Evolutionary conservation across 495 filamentous ascomycete species (phyloP), one percentile per base, ranked within the genome.

Genomic region (Penicillium odoratum): DNA sequence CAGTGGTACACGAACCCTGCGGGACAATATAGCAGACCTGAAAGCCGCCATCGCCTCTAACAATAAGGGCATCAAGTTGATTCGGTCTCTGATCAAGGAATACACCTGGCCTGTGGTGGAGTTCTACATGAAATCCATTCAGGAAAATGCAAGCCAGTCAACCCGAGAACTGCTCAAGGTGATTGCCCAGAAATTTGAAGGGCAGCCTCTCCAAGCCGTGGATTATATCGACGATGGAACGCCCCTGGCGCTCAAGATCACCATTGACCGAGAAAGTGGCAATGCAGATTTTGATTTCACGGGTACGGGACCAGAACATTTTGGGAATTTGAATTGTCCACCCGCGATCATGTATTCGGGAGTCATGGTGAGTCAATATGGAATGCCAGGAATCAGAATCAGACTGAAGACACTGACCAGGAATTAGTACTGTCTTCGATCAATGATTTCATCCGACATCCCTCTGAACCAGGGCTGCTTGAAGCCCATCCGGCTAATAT

Each of bases 221-320:
- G 93, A 97, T 69, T 89, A 86, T 68, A 96, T 96, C 88, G 93
- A 97, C 69, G 91, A 97, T 69, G 93, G 93, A 28, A 88, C 84
- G 31, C 90, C 90, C 0, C 93, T 97, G 64, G 79, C 79, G 43
- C 79, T 97, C 8, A 86, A 85, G 46, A 81, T 97, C 45, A 87
- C 83, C 28, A 96, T 97, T 68, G 85, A 93, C 71, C 78, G 82
- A 0, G 82, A 86, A n/a, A 85, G 87, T 56, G 92, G 92, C 18
- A 87, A 91, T 64, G 93, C 93, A 0, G 77, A 88, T 7, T 97
- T 97, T 72, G 91, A 98, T 72, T 98, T 98, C 69, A 81, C 69
- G 13, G 74, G 74, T 15, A 97, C 92, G 2, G 92, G 93, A 0
- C 88, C 89, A 7, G 87, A 97, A 73, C 87, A 93, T 54, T 94